These are phyloP conservation scores for Penicillium robsamsonii DNA, from an alignment of 495 filamentous ascomycete species.

Conservation along the genomic window DNA sequence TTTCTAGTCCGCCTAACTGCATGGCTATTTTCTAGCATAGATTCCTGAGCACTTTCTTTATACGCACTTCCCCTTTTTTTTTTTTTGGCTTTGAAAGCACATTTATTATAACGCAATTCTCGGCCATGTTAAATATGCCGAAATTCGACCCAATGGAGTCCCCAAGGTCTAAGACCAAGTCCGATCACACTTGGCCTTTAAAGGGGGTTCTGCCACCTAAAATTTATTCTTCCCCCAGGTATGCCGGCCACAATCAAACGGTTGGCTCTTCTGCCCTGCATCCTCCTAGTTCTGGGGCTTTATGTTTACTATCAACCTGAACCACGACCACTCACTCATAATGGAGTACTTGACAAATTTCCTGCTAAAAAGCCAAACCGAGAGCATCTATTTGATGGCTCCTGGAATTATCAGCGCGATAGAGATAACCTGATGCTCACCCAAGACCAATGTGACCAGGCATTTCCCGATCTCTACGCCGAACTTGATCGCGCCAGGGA, in stretches of 20 bases:
- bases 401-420: conserved; percentile 22
- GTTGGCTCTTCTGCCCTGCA: not conserved
- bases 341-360: not conserved
- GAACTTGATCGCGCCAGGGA: conserved; percentile 33
- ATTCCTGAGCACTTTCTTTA: no score
- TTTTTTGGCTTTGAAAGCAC: no score
- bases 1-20: conserved; percentile 48
- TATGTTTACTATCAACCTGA: not conserved
- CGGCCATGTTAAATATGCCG: no score
- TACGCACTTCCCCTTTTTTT: no score
- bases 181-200: not conserved
- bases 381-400: conserved; percentile 16
- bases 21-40: conserved; percentile 49
- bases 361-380: not conserved
- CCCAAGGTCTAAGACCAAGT: no score
- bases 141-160: no score
- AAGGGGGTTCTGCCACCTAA: not conserved
- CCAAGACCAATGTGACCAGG: conserved; percentile 27
- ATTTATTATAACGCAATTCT: no score
- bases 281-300: not conserved
- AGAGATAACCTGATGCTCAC: conserved; percentile 25
- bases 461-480: conserved; percentile 35
- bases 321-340: not conserved
- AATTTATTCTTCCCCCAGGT: not conserved
- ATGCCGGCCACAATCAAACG: not conserved